phyloP scores from a whole-genome alignment of 331 rosid species.

The Rhamnella rubrinervis region DNA sequence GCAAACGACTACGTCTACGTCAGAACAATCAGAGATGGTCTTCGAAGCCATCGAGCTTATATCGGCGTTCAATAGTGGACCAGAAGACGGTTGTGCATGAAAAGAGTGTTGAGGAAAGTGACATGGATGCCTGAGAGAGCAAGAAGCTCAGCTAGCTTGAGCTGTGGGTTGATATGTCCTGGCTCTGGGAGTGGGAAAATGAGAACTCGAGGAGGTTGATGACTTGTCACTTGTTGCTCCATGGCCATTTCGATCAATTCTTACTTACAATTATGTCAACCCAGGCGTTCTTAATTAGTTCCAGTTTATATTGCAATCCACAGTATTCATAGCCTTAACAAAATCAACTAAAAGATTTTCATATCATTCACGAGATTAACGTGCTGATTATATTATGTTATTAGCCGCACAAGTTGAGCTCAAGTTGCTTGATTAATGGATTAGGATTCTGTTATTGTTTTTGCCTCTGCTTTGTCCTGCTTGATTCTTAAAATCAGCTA shows the following conservation, averaged over 20 bases:
- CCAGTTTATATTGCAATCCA: not conserved
- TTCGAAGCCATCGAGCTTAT: constrained; percentile 6
- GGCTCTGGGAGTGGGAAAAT: constrained; percentile 28
- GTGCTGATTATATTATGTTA: too few relatives aligned
- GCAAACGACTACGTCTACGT: too few relatives aligned
- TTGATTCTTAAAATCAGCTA: too few relatives aligned
- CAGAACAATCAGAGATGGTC: constrained; percentile 31
- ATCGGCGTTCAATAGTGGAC: constrained; percentile 6
- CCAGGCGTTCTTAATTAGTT: too few relatives aligned
- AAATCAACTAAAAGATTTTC: too few relatives aligned
- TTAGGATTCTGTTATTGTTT: too few relatives aligned
- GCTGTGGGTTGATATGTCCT: constrained; percentile 45
- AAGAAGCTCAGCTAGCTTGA: constrained; percentile 35
- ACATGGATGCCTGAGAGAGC: constrained; percentile 14
- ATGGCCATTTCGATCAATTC: too few relatives aligned
- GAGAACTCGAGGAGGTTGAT: constrained; percentile 23
- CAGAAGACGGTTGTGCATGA: constrained; percentile 20
- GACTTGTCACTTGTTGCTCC: not conserved
- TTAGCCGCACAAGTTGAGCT: too few relatives aligned
- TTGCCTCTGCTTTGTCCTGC: too few relatives aligned
- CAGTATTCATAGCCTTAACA: not conserved
- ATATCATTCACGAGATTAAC: too few relatives aligned
- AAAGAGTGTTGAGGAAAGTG: constrained; percentile 38
- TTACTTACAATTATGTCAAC: too few relatives aligned
- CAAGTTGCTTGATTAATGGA: too few relatives aligned